Percentiles rank a stretch among this genome's conserved stretches.
These are phyloP conservation scores for Articulospora tetracladia DNA, from an alignment of 495 filamentous ascomycete genomes.

Conservation along the genomic window DNA sequence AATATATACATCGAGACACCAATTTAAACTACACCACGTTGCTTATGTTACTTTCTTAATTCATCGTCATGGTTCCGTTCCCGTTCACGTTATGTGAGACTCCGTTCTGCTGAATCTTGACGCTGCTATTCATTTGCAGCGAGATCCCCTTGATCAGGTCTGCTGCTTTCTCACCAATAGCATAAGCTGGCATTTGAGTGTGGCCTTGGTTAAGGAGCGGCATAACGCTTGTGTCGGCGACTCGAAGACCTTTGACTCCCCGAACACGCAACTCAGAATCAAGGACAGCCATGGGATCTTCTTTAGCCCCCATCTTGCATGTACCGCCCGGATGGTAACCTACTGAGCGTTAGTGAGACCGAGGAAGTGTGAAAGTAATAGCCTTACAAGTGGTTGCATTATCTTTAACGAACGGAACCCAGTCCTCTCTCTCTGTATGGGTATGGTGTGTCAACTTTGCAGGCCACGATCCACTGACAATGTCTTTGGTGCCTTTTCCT, in stretches of 20 bases:
- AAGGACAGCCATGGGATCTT: conserved; percentile 53
- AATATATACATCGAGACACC: no score
- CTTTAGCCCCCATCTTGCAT: conserved; percentile 47
- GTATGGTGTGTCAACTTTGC: conserved; percentile 39
- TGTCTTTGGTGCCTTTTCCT: conserved; percentile 49
- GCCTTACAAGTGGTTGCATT: conserved; percentile 52
- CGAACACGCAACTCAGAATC: conserved; percentile 54
- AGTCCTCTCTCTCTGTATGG: conserved; percentile 43
- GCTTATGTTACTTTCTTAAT: no score
- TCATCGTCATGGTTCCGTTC: neutral
- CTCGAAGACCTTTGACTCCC: conserved; percentile 41
- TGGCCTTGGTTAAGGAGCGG: conserved; percentile 31
- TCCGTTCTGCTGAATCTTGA: neutral
- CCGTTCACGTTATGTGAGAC: neutral
- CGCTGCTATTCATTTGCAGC: neutral
- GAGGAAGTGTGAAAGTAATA: no score
- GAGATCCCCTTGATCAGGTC: conserved; percentile 37
- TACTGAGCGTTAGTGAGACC: conserved; percentile 1
- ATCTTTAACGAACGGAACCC: conserved; percentile 43
- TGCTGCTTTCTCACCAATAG: conserved; percentile 60
- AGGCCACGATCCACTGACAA: conserved; percentile 53
- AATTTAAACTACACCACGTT: no score
- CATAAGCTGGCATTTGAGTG: conserved; percentile 51
- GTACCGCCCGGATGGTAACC: conserved; percentile 24
- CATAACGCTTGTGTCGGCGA: conserved; percentile 30